These are phyloP conservation scores for Peribolospora baueri DNA, from an alignment of 768 basidiomycete species.

Conservation along the genomic window DNA sequence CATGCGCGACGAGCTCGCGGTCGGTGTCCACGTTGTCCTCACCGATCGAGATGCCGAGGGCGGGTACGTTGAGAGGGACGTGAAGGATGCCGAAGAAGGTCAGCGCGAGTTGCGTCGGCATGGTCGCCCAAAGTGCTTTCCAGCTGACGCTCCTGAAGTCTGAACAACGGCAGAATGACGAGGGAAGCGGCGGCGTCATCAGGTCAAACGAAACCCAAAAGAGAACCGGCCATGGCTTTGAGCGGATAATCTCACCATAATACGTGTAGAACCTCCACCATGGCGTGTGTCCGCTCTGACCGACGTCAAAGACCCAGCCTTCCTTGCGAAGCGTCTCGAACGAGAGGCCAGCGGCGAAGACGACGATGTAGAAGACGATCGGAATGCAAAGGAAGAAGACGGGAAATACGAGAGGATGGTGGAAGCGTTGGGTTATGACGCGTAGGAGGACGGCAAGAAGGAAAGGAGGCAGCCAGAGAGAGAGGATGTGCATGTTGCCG, in stretches of 20 bases:
- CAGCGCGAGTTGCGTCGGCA: conserved; percentile 84
- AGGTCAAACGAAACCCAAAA: not conserved
- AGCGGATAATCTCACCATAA: conserved; percentile 32
- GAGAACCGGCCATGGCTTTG: not conserved
- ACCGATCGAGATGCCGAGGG: conserved; percentile 64
- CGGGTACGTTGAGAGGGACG: conserved; percentile 77
- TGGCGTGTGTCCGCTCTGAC: conserved; percentile 20
- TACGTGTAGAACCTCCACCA: conserved; percentile 78
- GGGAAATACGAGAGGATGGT: conserved; percentile 81
- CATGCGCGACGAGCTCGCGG: conserved; percentile 75
- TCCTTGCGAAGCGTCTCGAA: conserved; percentile 32
- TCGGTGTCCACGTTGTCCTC: conserved; percentile 70
- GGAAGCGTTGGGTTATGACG: conserved; percentile 48
- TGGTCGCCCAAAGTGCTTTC: conserved; percentile 45
- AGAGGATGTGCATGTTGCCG: conserved; percentile 34
- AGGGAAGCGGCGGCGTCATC: not conserved
- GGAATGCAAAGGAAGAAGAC: conserved; percentile 36
- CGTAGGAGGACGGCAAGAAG: conserved; percentile 50
- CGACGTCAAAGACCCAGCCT: conserved; percentile 76
- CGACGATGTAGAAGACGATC: conserved; percentile 54
- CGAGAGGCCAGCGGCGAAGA: conserved; percentile 37
- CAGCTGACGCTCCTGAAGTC: conserved; percentile 40
- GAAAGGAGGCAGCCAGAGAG: conserved; percentile 39
- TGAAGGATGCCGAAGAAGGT: conserved; percentile 26
- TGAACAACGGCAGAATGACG: conserved; percentile 15